These are phyloP conservation scores for Cordyceps fumosorosea DNA, from an alignment of 2,329 filamentous ascomycete genomes.

Conservation along the genomic window DNA sequence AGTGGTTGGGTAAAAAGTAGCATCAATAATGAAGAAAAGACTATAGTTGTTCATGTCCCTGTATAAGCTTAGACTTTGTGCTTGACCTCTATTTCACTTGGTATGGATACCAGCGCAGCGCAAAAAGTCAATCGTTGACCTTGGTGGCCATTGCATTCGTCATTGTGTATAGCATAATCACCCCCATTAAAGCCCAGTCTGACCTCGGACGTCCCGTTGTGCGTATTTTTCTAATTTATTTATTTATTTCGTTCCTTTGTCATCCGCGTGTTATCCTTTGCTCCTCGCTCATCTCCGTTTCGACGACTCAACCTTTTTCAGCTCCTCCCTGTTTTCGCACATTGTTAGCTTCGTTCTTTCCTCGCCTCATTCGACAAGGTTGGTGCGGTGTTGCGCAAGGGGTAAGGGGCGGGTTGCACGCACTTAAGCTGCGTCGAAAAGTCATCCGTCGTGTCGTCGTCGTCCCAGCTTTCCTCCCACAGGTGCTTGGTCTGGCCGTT, in stretches of 20 bases:
- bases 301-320: conserved; percentile 84
- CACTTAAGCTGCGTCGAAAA: conserved; percentile 93
- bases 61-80: background rate
- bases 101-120: background rate
- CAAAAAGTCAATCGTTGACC: background rate
- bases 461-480: conserved; percentile 99
- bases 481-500: conserved; percentile 67
- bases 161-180: background rate
- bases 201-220: background rate
- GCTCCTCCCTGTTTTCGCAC: conserved; percentile 60
- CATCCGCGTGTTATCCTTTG: too few relatives aligned
- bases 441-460: conserved; percentile 94
- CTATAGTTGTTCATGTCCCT: background rate
- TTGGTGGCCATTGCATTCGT: background rate
- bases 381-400: too few relatives aligned
- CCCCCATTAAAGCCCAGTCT: background rate
- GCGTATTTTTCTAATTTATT: background rate
- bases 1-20: background rate
- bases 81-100: background rate
- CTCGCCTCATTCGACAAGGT: background rate
- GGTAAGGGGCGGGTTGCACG: conserved; percentile 22
- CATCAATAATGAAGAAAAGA: background rate
- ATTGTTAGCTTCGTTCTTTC: conserved; percentile 11
- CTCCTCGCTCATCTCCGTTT: conserved; percentile 47
- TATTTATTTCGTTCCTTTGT: background rate